phyloP scores from a whole-genome alignment of 331 rosid species.

The Quercus phellos region DNA sequence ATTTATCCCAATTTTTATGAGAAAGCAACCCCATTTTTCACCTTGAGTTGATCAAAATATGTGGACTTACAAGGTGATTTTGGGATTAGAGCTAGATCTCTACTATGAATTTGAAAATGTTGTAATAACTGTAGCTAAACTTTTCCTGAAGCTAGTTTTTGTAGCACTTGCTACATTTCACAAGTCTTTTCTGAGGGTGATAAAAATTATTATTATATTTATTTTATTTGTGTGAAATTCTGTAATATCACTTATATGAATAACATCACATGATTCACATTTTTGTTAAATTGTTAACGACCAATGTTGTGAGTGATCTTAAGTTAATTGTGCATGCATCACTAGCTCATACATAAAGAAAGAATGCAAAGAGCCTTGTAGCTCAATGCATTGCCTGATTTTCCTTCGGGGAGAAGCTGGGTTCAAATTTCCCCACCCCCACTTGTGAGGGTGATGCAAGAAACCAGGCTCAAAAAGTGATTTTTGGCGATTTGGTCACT shows the following conservation, averaged over 20 bases:
- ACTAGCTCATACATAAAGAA: neutral
- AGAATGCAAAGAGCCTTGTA: neutral
- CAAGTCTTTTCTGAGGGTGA: neutral
- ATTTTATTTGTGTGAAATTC: neutral
- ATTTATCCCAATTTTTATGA: no score
- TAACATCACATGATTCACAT: neutral
- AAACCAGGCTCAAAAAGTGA: no score
- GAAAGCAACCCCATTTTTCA: no score
- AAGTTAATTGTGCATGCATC: neutral
- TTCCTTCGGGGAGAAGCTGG: no score
- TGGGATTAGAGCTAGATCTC: neutral
- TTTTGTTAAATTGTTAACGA: neutral
- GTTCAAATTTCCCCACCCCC: no score
- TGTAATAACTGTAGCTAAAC: neutral
- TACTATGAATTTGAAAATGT: neutral
- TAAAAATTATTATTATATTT: neutral
- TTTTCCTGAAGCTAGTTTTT: neutral
- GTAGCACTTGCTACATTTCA: neutral
- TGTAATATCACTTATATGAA: neutral
- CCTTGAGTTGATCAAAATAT: no score
- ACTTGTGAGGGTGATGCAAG: no score
- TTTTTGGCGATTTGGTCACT: no score
- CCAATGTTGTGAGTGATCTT: no score
- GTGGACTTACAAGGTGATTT: neutral
- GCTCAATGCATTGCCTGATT: no score